These are phyloP conservation scores for Trypanosoma brucei DNA, from an alignment of 208 protist genomes.

Conservation along the genomic window DNA sequence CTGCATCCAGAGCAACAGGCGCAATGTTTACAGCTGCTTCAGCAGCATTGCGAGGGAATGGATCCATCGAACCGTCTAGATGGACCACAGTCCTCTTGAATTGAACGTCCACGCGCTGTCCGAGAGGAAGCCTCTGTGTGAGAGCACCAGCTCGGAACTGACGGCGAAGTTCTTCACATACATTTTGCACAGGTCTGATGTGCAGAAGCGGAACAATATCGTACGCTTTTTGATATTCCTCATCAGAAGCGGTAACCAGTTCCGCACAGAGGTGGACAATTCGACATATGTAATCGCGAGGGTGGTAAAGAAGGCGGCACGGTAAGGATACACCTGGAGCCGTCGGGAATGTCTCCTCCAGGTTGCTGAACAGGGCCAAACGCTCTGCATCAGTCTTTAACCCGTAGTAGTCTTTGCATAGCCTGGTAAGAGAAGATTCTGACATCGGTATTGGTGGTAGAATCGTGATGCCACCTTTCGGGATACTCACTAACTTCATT, in stretches of 20 bases:
- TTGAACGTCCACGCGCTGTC: too few species aligned
- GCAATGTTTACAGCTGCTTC: not conserved
- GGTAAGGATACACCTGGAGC: slow-evolving; percentile 17
- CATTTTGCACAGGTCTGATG: slow-evolving; percentile 49
- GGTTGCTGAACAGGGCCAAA: slow-evolving; percentile 27
- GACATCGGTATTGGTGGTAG: slow-evolving; percentile 60
- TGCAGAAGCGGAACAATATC: slow-evolving; percentile 53
- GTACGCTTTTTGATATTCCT: slow-evolving; percentile 20
- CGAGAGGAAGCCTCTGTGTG: not conserved
- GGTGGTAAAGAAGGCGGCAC: slow-evolving; percentile 51
- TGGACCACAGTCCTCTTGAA: too few species aligned
- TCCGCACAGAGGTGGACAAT: slow-evolving; percentile 59
- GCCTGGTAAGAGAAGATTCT: slow-evolving; percentile 44
- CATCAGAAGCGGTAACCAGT: slow-evolving; percentile 15
- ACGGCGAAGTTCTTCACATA: slow-evolving; percentile 40
- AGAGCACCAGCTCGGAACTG: slow-evolving; percentile 18
- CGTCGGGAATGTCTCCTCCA: not conserved
- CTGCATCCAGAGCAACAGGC: not conserved
- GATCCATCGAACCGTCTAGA: too few species aligned
- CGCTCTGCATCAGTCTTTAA: slow-evolving; percentile 34
- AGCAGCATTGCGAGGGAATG: not conserved
- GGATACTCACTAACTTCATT: slow-evolving; percentile 68
- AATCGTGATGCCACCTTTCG: slow-evolving; percentile 59
- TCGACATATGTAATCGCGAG: slow-evolving; percentile 56
- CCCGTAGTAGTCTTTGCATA: slow-evolving; percentile 55